Conservation (phyloP, 1,284 basidiomycete species). For the Pseudozyma thailandica region DNA sequence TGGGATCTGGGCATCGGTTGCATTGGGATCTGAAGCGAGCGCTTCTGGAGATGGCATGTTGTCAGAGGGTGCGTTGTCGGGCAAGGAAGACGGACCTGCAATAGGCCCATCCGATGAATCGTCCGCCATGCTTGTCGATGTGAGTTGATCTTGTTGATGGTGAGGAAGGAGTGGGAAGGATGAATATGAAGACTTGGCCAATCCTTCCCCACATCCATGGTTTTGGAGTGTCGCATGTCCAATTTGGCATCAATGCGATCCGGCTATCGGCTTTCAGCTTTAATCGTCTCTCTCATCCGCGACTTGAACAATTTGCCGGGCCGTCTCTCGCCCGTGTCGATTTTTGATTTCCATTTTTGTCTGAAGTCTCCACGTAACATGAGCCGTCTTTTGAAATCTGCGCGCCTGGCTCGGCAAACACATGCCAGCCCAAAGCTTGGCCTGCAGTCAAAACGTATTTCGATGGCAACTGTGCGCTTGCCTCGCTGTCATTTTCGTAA, state of each 20-base stretch:
- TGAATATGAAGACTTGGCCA: neutral
- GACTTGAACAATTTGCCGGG: neutral
- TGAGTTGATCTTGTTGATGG: neutral
- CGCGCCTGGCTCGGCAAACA: neutral
- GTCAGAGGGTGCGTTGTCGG: neutral
- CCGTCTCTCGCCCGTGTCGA: neutral
- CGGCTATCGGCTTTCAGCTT: slow-evolving; percentile 12
- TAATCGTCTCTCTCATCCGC: too few relatives aligned
- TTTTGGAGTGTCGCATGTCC: slow-evolving; percentile 30
- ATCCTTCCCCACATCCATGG: slow-evolving; percentile 9
- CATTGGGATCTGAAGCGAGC: slow-evolving; percentile 26
- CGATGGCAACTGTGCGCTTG: too few relatives aligned
- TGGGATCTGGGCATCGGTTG: slow-evolving; percentile 38
- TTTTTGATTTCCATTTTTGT: neutral
- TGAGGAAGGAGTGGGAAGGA: neutral
- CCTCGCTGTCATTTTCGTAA: neutral
- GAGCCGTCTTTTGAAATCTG: too few relatives aligned
- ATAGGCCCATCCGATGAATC: slow-evolving; percentile 17
- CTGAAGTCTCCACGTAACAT: too few relatives aligned
- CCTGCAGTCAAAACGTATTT: too few relatives aligned
- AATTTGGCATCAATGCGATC: slow-evolving; percentile 8
- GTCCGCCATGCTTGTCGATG: slow-evolving; percentile 9
- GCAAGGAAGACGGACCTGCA: slow-evolving; percentile 23
- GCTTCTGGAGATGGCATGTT: slow-evolving; percentile 30
- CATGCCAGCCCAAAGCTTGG: slow-evolving; percentile 7